Evolutionary conservation across 164 flowering plant genomes (phyloP), one percentile per base, ranked within the genome.

Genomic region (Berberis thunbergii): DNA sequence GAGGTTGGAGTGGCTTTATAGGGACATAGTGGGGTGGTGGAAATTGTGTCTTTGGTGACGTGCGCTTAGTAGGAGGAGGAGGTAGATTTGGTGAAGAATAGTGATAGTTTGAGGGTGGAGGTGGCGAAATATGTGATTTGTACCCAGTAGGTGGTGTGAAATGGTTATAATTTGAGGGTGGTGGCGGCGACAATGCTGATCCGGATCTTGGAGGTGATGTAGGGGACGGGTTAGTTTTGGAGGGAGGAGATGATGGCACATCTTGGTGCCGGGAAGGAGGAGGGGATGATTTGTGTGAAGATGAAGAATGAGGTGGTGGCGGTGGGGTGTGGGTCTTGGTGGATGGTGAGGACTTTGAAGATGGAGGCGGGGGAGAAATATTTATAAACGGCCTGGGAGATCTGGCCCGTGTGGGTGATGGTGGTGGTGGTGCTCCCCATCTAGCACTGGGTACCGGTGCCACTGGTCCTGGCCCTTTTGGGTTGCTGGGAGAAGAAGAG

Each of bases 1-100:
- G 57, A 54, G 57, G 57, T n/a, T 43, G 45, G 61, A 54, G 42
- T 42, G 59, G 62, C 8, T 58, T 12, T 41, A 55, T 7, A n/a
- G 49, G 42, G 46, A 0, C 45, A 70, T 42, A 3, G 72, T 63
- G 1, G 74, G 78, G 74, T 2, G 82, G 68, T 39, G 67, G 64
- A 53, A 10, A 57, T 38, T 45, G 49, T 3, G 57, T 45, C 26
- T n/a, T 12, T 13, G 65, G 65, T 3, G 70, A 49, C 9, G 6
- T 9, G 12, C 61, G n/a, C 0, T 52, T 3, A 2, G 57, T 6
- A 13, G 60, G 64, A 8, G n/a, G n/a, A n/a, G 76, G 68, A 10
- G 65, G 67, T 46, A 64, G 68, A 7, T 62, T 62, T 46, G 63
- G 62, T 50, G 69, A 54, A 4, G 71, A 45, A 4, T 49, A 60